Conservation (phyloP, 208 protist genomes). For the Tritrichomonas musculus region DNA sequence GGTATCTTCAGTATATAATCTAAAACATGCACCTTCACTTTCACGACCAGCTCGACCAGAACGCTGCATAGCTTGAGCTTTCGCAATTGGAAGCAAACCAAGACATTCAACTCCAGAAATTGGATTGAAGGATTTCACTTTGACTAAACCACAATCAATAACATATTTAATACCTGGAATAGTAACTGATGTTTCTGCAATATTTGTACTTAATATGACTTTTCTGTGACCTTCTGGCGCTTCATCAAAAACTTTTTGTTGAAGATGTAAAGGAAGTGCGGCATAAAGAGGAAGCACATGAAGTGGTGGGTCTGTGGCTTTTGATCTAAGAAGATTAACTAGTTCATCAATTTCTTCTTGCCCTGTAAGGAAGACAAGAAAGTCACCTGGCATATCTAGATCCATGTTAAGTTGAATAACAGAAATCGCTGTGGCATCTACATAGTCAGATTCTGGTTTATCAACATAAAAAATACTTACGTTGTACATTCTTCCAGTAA, state of each 20-base stretch:
- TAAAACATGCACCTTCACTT: conserved; percentile 51
- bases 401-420: conserved; percentile 50
- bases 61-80: conserved; percentile 45
- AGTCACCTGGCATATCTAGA: conserved; percentile 51
- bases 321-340: background rate
- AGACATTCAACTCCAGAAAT: conserved; percentile 43
- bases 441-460: conserved; percentile 50
- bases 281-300: conserved; percentile 43
- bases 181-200: conserved; percentile 65
- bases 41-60: conserved; percentile 50
- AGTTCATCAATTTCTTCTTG: conserved; percentile 65
- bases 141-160: conserved; percentile 53
- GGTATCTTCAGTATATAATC: conserved; percentile 60
- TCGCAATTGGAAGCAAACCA: conserved; percentile 37
- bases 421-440: conserved; percentile 44
- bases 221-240: conserved; percentile 41
- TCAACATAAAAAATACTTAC: conserved; percentile 49
- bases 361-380: conserved; percentile 64
- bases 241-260: conserved; percentile 42
- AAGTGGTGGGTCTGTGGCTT: background rate
- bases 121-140: conserved; percentile 49
- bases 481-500: conserved; percentile 45
- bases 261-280: conserved; percentile 36
- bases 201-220: conserved; percentile 65
- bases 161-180: conserved; percentile 58